Base-by-base conservation (phyloP, 257 asterid species). In the Primulina tabacum region DNA sequence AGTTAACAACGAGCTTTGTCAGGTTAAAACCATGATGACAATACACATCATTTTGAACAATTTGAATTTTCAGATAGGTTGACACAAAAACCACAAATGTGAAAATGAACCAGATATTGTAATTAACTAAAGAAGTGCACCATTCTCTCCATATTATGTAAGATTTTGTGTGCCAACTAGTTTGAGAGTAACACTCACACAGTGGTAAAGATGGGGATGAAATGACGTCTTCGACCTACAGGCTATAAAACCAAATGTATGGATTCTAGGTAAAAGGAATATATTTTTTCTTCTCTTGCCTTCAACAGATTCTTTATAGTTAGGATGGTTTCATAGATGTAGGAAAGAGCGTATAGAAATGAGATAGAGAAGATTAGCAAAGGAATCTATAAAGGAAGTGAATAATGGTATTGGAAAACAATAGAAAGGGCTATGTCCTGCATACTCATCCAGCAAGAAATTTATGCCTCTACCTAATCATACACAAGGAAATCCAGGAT, bases 1-100 rank as follows among this genome's bases (percentile, higher is more conserved):
- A 75, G 60, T 71, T 69, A 67, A 57, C 72, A 75, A 75, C 69
- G 67, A 65, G 58, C 64, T 75, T 72, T 73, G 56, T 47, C 43
- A 43, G 37, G 64, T 65, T 66, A 71, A 71, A 67, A 65, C 21
- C 53, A 43, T 68, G 20, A 61, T 67, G 60, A 59, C 35, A 76
- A 35, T 21, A 52, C 17, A 68, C 28, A 69, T 60, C 50, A 65
- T 53, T 80, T 50, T 18, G 72, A 37, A 68, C 70, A 71, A 53
- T 64, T 71, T 67, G 11, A 50, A 34, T 37, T 71, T 71, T 35
- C 61, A 56, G 34, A 43, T 60, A 68, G 47, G 62, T 50, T 52
- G 67, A 56, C 60, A 70, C 37, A 65, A 60, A 71, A 61, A 10
- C 10, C 9, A 64, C 47, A 68, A 35, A 53, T 12, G 55, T 6